Evolutionary conservation across 306 rosid genomes (phyloP).

Genomic region (Rosa persica): DNA sequence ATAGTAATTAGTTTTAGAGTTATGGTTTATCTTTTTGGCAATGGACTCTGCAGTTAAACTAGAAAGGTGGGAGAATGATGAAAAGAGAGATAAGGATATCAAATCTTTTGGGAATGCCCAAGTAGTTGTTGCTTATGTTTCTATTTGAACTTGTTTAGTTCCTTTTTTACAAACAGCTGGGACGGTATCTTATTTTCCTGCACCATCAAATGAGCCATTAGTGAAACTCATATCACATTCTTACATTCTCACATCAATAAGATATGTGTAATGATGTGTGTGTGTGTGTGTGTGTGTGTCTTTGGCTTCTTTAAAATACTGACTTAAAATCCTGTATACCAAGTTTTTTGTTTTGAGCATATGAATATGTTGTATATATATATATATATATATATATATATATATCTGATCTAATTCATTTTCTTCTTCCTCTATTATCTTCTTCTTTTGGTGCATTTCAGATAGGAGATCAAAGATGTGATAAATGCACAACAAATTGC

Average conservation of each 20-base stretch:
- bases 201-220: neutral
- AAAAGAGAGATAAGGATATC: neutral
- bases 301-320: neutral
- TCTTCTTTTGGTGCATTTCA: constrained; percentile 3
- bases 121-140: neutral
- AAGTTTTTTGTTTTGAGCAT: neutral
- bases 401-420: neutral
- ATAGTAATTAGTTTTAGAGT: neutral
- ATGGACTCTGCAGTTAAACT: neutral
- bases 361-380: neutral
- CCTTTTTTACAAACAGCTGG: neutral
- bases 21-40: neutral
- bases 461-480: constrained; percentile 7
- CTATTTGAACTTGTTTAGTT: constrained; percentile 2
- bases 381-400: neutral
- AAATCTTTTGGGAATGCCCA: neutral
- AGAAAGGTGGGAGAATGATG: neutral
- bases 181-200: neutral
- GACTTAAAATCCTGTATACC: neutral
- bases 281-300: neutral
- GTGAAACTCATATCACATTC: neutral
- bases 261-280: neutral
- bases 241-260: neutral
- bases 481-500: neutral
- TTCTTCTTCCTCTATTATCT: neutral